phyloP scores from a whole-genome alignment of 1,284 basidiomycete genomes.

The Mycena citricolor region DNA sequence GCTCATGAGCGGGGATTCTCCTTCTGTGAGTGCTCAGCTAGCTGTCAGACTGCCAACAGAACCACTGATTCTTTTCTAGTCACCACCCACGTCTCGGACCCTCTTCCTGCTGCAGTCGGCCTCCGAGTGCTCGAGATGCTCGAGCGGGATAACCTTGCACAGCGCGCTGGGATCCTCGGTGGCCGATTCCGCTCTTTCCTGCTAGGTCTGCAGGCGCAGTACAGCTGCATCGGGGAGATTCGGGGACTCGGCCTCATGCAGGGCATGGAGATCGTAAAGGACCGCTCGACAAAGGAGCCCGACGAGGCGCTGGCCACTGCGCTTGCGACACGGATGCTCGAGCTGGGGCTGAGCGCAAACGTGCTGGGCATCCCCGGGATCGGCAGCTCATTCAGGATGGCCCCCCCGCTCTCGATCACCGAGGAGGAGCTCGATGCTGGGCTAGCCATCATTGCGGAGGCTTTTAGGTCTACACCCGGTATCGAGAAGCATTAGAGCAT shows the following conservation, averaged over 20 bases:
- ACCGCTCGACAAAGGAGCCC: constrained; percentile 24
- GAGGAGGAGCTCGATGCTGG: constrained; percentile 24
- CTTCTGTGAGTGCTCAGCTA: constrained; percentile 21
- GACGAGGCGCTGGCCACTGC: constrained; percentile 22
- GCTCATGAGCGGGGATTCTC: constrained; percentile 24
- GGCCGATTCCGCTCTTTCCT: constrained; percentile 22
- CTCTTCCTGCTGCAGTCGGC: constrained; percentile 25
- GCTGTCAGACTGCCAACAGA: not conserved
- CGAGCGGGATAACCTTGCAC: constrained; percentile 24
- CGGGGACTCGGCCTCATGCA: constrained; percentile 26
- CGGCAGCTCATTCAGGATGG: constrained; percentile 26
- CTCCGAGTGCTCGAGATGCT: constrained; percentile 24
- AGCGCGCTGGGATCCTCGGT: constrained; percentile 19
- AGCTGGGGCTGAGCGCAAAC: constrained; percentile 26
- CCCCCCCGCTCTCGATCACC: constrained; percentile 24
- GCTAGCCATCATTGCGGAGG: constrained; percentile 24
- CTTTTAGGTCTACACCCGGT: constrained; percentile 21
- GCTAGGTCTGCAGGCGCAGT: constrained; percentile 22
- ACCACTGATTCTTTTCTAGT: constrained; percentile 16
- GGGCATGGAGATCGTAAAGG: constrained; percentile 26
- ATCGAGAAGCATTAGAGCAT: too few species aligned
- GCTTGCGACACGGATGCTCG: constrained; percentile 23
- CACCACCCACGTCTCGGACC: constrained; percentile 26
- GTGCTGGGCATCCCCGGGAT: constrained; percentile 24
- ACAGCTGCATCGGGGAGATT: constrained; percentile 26